Conservation (phyloP, 2,329 filamentous ascomycete species). For the Calonectria pteridis region DNA sequence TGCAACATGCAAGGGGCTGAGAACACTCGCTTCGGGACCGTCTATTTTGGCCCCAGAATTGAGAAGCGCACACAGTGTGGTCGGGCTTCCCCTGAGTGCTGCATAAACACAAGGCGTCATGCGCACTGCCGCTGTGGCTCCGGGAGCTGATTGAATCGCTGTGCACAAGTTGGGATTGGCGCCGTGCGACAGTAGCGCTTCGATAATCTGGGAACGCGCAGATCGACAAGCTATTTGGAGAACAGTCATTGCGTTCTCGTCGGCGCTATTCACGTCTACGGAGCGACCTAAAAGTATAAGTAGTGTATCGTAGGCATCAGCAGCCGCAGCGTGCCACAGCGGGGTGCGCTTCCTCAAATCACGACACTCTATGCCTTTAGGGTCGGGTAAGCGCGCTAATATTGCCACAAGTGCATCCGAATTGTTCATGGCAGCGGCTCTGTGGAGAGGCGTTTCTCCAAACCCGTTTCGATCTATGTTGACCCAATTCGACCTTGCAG, state of each 20-base stretch:
- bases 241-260: neutral
- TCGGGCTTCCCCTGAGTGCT: neutral
- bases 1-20: neutral
- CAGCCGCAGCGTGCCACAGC: neutral
- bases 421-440: slow-evolving; percentile 4
- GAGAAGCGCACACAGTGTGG: neutral
- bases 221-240: neutral
- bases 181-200: neutral
- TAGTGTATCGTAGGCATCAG: neutral
- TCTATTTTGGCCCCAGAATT: neutral
- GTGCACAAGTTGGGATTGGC: neutral
- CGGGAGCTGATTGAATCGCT: neutral
- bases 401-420: neutral
- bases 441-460: neutral
- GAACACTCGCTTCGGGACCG: neutral
- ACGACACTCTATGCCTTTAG: neutral
- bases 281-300: neutral
- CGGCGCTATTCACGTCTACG: neutral
- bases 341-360: neutral
- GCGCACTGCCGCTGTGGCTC: neutral
- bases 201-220: neutral
- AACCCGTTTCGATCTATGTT: neutral
- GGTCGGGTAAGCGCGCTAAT: neutral
- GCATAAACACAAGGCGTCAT: neutral
- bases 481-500: neutral